Evolutionary conservation across 257 asterid species (phyloP), one percentile per base, ranked within the genome.

Genomic region (Prunella vulgaris): DNA sequence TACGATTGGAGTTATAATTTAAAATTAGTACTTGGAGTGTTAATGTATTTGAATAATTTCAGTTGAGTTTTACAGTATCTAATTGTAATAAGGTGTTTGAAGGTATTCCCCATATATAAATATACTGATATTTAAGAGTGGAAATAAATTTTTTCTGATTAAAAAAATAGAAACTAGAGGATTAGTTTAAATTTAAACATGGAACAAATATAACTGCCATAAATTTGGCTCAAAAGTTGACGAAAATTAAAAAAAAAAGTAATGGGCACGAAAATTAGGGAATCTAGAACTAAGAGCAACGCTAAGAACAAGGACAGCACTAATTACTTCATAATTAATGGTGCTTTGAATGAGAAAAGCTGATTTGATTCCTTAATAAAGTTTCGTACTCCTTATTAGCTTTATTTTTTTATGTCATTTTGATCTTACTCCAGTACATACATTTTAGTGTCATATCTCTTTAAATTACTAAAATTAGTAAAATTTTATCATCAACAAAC

Each of bases 331-430:
- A 76, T 84, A 74, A 78, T 78, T 74, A 79, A 76, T 81, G 75
- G 61, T 71, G 63, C 76, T 69, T 74, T 57, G 21, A 74, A 77
- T 73, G 68, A 70, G 60, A 83, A n/a, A 80, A 84, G 86, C 82
- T 74, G 82, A 38, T 64, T 81, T 61, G 86, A 76, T 76, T 81
- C 88, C 83, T 58, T 66, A 74, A 76, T 78, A 76, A 81, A 76
- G 77, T 74, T 67, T 76, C 10, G 25, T 71, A 68, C 82, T 69
- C 67, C n/a, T 64, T 54, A 64, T 63, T 73, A 70, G 48, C 75
- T 58, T 67, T 20, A 66, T 64, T 24, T 62, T 76, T 54, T 51
- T 18, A 18, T 20, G 20, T 51, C 58, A 24, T 68, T 10, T 33
- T 38, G 44, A 60, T 57, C 42, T 54, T 62, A 42, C 52, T 70